Base-by-base conservation (phyloP, 176 grass and related monocot species). In the Carex pumila region DNA sequence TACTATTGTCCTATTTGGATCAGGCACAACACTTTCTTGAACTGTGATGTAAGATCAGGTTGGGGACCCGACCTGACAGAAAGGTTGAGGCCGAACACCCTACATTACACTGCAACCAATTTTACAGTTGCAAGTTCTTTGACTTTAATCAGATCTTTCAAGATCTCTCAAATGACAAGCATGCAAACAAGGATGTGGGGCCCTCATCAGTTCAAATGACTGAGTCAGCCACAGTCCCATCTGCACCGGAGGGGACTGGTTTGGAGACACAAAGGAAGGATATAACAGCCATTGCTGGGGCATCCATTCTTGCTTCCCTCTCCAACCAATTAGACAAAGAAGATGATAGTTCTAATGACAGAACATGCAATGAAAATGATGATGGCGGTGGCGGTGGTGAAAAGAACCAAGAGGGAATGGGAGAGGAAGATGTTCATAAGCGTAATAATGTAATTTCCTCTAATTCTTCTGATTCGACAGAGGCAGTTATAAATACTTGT, bases 141-240 rank as follows among this genome's bases (percentile, higher is more conserved):
- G 79, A 84, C 85, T 58, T 72, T 43, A 32, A 53, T 57, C 72
- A 99, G 97, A 99, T 99, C 87, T 99, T 99, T 94, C 97, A 94
- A 89, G 86, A 93, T 84, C 88, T 91, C 81, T 89, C 92, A 79
- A 93, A 87, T 49, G 89, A 93, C 31, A 94, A 96, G 88, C 80
- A 89, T 86, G 14, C 84, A 79, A 84, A 91, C 73, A 78, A 78
- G 22, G 29, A 52, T 85, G 31, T 6, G 18, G 79, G 86, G 37
- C 34, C 77, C 58, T 83, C 85, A 79, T 88, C 94, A 89, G 64
- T 88, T 52, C 72, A 91, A 50, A 71, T 63, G 61, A 81, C 89
- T 82, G 80, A 88, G 65, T 89, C 90, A 84, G 41, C 89, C 47
- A 76, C 85, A 1, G 87, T 86, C 89, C 55, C 68, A 53, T 80